Evolutionary conservation across 495 filamentous ascomycete genomes (phyloP).

Genomic region (Aspergillus asperescens): DNA sequence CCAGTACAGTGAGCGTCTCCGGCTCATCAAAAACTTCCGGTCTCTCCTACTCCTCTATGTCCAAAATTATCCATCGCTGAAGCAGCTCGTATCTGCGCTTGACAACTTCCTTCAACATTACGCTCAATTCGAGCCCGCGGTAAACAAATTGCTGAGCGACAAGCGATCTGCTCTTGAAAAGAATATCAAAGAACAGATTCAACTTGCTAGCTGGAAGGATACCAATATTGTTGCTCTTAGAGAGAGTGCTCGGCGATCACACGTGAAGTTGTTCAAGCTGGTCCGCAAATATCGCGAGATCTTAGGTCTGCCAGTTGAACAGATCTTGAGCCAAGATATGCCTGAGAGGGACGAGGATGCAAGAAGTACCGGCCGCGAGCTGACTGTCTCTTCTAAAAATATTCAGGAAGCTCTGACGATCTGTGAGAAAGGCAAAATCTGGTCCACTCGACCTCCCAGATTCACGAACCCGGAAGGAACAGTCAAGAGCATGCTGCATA

Average conservation of each 20-base stretch:
- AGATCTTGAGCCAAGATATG: slow-evolving; percentile 59
- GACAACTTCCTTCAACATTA: slow-evolving; percentile 73
- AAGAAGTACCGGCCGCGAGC: slow-evolving; percentile 15
- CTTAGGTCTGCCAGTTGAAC: slow-evolving; percentile 64
- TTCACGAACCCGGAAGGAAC: slow-evolving; percentile 65
- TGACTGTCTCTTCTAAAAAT: slow-evolving; percentile 17
- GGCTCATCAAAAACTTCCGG: slow-evolving; percentile 67
- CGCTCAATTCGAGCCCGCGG: slow-evolving; percentile 57
- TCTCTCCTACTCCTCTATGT: slow-evolving; percentile 44
- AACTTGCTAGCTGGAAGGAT: slow-evolving; percentile 92
- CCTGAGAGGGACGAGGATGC: slow-evolving; percentile 44
- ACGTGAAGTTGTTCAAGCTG: slow-evolving; percentile 84
- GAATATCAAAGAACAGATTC: slow-evolving; percentile 78
- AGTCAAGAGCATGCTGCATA: slow-evolving; percentile 54
- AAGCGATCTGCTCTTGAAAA: slow-evolving; percentile 69
- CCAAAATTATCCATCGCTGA: slow-evolving; percentile 50
- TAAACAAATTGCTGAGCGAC: slow-evolving; percentile 55
- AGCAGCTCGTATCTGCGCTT: slow-evolving; percentile 51
- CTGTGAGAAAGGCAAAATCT: slow-evolving; percentile 49
- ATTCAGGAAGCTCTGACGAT: slow-evolving; percentile 44
- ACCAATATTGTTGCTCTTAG: slow-evolving; percentile 83
- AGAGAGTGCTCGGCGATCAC: slow-evolving; percentile 84
- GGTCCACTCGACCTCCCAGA: slow-evolving; percentile 58
- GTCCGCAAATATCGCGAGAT: slow-evolving; percentile 80
- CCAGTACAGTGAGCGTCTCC: slow-evolving; percentile 68